These are phyloP conservation scores for Agaricus blazei DNA, from an alignment of 768 basidiomycete species.

Conservation along the genomic window DNA sequence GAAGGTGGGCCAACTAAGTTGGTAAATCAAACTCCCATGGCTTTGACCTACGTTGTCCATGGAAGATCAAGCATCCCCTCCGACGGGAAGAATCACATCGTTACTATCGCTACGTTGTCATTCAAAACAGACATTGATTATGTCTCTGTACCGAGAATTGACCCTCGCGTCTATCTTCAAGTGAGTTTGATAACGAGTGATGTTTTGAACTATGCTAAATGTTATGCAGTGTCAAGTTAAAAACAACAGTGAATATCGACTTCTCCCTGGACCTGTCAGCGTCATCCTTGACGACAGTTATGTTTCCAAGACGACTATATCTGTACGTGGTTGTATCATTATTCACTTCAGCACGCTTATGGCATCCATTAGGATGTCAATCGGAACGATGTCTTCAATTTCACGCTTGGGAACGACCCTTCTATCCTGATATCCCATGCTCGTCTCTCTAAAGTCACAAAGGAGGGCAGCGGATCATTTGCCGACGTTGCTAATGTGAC, in stretches of 20 bases:
- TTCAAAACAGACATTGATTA: slow-evolving; percentile 43
- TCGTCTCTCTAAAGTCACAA: slow-evolving; percentile 31
- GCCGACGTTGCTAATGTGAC: slow-evolving; percentile 38
- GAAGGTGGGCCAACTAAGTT: slow-evolving; percentile 27
- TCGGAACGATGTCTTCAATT: slow-evolving; percentile 46
- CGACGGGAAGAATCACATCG: slow-evolving; percentile 51
- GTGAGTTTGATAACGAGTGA: slow-evolving; percentile 20
- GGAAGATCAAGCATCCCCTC: slow-evolving; percentile 47
- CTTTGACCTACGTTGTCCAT: slow-evolving; percentile 46
- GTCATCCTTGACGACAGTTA: slow-evolving; percentile 55
- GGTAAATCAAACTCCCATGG: slow-evolving; percentile 49
- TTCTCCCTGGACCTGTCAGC: slow-evolving; percentile 48
- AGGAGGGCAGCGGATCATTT: slow-evolving; percentile 35
- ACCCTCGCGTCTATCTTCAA: slow-evolving; percentile 46
- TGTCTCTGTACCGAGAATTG: slow-evolving; percentile 45
- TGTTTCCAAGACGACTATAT: slow-evolving; percentile 48
- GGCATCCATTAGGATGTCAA: slow-evolving; percentile 34
- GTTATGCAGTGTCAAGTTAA: slow-evolving; percentile 39
- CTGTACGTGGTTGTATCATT: slow-evolving; percentile 21
- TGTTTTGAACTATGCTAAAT: neutral
- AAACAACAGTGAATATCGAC: slow-evolving; percentile 52
- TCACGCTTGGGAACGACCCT: slow-evolving; percentile 47
- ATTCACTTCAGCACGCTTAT: neutral
- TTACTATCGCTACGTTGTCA: slow-evolving; percentile 42
- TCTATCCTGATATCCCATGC: slow-evolving; percentile 40